phyloP scores from a whole-genome alignment of 306 rosid genomes.

The Hippophae rhamnoides region DNA sequence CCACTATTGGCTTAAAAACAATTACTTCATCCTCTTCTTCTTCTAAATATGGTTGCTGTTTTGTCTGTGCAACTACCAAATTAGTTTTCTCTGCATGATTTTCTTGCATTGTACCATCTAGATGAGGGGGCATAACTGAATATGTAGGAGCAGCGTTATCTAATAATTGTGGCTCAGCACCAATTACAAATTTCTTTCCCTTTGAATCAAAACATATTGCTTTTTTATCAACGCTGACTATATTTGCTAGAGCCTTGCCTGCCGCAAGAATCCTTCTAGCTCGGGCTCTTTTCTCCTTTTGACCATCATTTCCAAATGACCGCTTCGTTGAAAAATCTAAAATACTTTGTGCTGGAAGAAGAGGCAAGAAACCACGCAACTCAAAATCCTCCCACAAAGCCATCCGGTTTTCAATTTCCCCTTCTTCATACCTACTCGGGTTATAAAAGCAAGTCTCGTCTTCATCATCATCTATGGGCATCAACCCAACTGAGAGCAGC shows the following conservation, averaged over 20 bases:
- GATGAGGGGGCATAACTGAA: slow-evolving; percentile 27
- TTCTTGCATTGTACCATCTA: slow-evolving; percentile 34
- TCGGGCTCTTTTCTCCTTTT: slow-evolving; percentile 63
- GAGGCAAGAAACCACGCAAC: slow-evolving; percentile 85
- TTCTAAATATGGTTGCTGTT: slow-evolving; percentile 36
- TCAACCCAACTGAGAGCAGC: slow-evolving; percentile 45
- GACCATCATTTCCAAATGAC: slow-evolving; percentile 60
- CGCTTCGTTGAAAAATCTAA: slow-evolving; percentile 87
- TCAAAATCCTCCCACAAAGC: slow-evolving; percentile 96
- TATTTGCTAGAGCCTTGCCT: slow-evolving; percentile 66
- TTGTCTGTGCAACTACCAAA: slow-evolving; percentile 30
- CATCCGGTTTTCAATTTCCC: slow-evolving; percentile 75
- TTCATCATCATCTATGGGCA: slow-evolving; percentile 40
- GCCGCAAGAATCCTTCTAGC: slow-evolving; percentile 77
- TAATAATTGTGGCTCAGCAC: slow-evolving; percentile 40
- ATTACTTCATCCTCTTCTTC: slow-evolving; percentile 95
- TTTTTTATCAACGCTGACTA: slow-evolving; percentile 58
- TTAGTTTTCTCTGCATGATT: slow-evolving; percentile 26
- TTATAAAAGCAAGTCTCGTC: slow-evolving; percentile 79
- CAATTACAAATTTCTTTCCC: slow-evolving; percentile 55
- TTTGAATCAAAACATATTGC: slow-evolving; percentile 50
- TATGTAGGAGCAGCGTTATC: slow-evolving; percentile 34
- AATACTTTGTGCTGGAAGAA: slow-evolving; percentile 81
- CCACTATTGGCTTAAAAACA: slow-evolving; percentile 71
- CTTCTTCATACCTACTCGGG: slow-evolving; percentile 83